phyloP scores from a whole-genome alignment of 805 yeast genomes.

The Ogataea pignaliae region DNA sequence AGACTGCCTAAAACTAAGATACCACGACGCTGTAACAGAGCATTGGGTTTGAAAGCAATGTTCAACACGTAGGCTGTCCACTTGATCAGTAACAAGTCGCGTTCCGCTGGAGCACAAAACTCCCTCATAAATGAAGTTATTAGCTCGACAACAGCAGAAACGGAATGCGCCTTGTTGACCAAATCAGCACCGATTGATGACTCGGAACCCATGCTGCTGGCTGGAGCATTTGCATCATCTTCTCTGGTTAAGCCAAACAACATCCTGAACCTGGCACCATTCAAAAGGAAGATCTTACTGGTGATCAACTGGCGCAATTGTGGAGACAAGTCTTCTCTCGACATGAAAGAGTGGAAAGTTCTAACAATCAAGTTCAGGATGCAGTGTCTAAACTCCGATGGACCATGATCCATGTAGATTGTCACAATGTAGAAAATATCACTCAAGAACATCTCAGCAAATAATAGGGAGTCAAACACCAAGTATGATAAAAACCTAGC shows the following conservation, averaged over 20 bases:
- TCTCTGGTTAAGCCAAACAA: slow-evolving; percentile 62
- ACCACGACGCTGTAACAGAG: slow-evolving; percentile 65
- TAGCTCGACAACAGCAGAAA: slow-evolving; percentile 57
- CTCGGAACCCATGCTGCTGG: slow-evolving; percentile 4
- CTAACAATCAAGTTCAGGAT: slow-evolving; percentile 61
- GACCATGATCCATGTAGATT: slow-evolving; percentile 49
- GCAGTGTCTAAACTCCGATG: slow-evolving; percentile 52
- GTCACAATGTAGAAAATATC: slow-evolving; percentile 69
- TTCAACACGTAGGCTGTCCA: slow-evolving; percentile 64
- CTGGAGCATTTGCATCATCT: slow-evolving; percentile 36
- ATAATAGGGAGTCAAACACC: slow-evolving; percentile 63
- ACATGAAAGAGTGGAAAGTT: slow-evolving; percentile 62
- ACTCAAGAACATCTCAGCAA: slow-evolving; percentile 61
- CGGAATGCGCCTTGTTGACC: slow-evolving; percentile 40
- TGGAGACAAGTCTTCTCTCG: slow-evolving; percentile 47
- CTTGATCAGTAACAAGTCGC: slow-evolving; percentile 54
- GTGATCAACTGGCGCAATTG: slow-evolving; percentile 39
- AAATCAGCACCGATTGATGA: slow-evolving; percentile 26
- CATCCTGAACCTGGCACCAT: slow-evolving; percentile 63
- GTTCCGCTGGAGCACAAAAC: slow-evolving; percentile 42
- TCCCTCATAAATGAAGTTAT: slow-evolving; percentile 49
- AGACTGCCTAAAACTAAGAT: slow-evolving; percentile 66
- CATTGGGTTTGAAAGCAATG: slow-evolving; percentile 51
- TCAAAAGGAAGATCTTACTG: slow-evolving; percentile 41
- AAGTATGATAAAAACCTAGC: slow-evolving; percentile 58